These are phyloP conservation scores for Tuber umbilicatum DNA, from an alignment of 495 filamentous ascomycete species.

Conservation along the genomic window DNA sequence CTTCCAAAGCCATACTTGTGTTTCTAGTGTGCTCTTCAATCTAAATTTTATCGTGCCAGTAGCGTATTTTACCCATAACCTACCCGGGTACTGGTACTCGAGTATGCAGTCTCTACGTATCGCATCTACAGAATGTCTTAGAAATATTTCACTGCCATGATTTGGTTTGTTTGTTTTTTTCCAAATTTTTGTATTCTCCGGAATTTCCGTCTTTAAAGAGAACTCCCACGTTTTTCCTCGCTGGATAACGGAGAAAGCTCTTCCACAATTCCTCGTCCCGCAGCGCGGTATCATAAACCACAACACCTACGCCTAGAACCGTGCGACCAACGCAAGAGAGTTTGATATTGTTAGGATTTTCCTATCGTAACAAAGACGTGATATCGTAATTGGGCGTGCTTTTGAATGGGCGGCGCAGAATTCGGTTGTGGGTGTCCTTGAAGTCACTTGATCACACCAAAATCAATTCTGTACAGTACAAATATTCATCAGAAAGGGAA, in stretches of 20 bases:
- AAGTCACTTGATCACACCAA: slow-evolving; percentile 33
- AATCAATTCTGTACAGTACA: slow-evolving; percentile 1
- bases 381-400: not conserved
- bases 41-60: not conserved
- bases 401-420: slow-evolving; percentile 18
- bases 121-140: not conserved
- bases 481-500: slow-evolving; percentile 18
- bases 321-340: slow-evolving; percentile 6
- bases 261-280: slow-evolving; percentile 5
- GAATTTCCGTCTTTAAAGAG: not conserved
- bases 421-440: slow-evolving; percentile 30
- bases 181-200: not conserved
- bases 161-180: not conserved
- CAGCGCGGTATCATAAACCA: slow-evolving; percentile 9
- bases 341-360: slow-evolving; percentile 25
- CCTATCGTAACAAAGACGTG: not conserved
- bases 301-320: slow-evolving; percentile 18
- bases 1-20: not conserved
- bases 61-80: not conserved
- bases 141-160: not conserved
- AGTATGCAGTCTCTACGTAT: not conserved
- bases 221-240: not conserved
- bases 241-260: not conserved
- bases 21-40: not conserved
- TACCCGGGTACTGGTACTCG: too few species aligned